Evolutionary conservation across 192 early-diverging fungal species (phyloP).

Genomic region (Rhizophagus clarus): DNA sequence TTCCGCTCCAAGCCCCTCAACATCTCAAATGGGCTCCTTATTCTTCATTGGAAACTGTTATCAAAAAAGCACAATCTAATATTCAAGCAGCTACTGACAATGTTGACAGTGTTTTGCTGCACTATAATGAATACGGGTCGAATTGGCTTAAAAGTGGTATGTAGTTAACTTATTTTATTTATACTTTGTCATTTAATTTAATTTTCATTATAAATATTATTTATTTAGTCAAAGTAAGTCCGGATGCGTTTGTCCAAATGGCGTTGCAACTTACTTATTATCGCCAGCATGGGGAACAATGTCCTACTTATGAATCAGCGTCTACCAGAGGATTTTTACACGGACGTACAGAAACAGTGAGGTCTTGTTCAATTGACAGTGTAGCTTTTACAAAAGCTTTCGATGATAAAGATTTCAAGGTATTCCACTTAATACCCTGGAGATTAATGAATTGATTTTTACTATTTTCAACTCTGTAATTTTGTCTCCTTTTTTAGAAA

Average conservation of each 20-base stretch:
- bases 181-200: background rate
- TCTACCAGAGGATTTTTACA: constrained; percentile 72
- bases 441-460: background rate
- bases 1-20: constrained; percentile 51
- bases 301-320: constrained; percentile 78
- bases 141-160: constrained; percentile 80
- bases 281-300: constrained; percentile 67
- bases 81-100: constrained; percentile 68
- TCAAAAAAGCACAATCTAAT: constrained; percentile 66
- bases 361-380: constrained; percentile 77
- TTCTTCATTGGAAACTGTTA: constrained; percentile 49
- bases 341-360: constrained; percentile 92
- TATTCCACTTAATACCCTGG: background rate
- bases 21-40: constrained; percentile 76
- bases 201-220: background rate
- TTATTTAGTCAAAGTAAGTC: constrained; percentile 64
- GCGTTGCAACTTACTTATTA: constrained; percentile 85
- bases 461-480: background rate
- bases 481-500: constrained; percentile 1
- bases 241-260: constrained; percentile 92
- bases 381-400: constrained; percentile 76
- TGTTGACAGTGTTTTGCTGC: constrained; percentile 70
- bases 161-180: background rate
- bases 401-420: constrained; percentile 65
- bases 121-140: constrained; percentile 76